These are phyloP conservation scores for Globisporangium carolinianum DNA, from an alignment of 352 stramenopile species.

Conservation along the genomic window DNA sequence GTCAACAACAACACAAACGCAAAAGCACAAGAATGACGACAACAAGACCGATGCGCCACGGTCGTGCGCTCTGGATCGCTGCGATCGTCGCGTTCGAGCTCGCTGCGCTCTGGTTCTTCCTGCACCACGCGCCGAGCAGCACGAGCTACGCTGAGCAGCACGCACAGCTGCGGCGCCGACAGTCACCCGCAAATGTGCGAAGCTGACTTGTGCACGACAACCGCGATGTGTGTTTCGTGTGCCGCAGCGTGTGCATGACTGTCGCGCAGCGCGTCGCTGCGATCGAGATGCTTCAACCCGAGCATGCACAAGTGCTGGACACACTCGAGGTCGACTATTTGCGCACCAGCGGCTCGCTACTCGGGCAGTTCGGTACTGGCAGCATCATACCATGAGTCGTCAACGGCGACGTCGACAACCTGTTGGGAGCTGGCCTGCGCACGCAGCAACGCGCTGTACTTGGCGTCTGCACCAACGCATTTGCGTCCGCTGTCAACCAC, in stretches of 20 bases:
- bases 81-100: slow-evolving; percentile 27
- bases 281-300: slow-evolving; percentile 33
- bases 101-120: slow-evolving; percentile 28
- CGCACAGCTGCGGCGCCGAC: slow-evolving; percentile 5
- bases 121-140: slow-evolving; percentile 19
- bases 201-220: slow-evolving; percentile 26
- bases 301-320: slow-evolving; percentile 28
- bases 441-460: slow-evolving; percentile 18
- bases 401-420: slow-evolving; percentile 31
- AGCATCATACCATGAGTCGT: slow-evolving; percentile 46
- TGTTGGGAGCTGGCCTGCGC: slow-evolving; percentile 11
- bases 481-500: slow-evolving; percentile 31
- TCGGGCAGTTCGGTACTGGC: slow-evolving; percentile 38
- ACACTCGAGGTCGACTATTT: slow-evolving; percentile 32
- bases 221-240: slow-evolving; percentile 33
- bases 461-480: slow-evolving; percentile 48
- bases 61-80: slow-evolving; percentile 17
- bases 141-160: slow-evolving; percentile 11
- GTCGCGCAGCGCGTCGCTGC: slow-evolving; percentile 21
- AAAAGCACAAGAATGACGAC: background rate
- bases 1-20: background rate
- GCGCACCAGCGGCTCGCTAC: slow-evolving; percentile 48
- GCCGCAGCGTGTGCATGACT: slow-evolving; percentile 24
- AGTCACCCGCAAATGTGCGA: slow-evolving; percentile 20
- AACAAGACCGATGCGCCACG: slow-evolving; percentile 1